Evolutionary conservation across 352 stramenopile species (phyloP).

Genomic region (Thraustochytrium striatum): DNA sequence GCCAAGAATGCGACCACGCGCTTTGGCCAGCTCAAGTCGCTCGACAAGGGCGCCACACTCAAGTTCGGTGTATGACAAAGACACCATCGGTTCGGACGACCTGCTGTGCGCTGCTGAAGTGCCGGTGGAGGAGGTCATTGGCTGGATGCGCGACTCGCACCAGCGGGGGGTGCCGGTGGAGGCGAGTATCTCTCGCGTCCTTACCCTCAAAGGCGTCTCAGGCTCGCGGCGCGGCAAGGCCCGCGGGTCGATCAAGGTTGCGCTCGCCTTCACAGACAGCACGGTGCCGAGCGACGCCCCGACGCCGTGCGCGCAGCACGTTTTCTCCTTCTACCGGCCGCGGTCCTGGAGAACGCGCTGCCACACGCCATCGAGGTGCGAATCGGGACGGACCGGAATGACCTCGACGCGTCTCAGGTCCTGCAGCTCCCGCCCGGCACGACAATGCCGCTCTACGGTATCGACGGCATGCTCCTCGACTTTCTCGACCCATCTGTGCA

Average conservation of each 20-base stretch:
- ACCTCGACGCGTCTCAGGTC: neutral
- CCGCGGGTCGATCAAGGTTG: conserved; percentile 24
- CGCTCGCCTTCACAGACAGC: conserved; percentile 3
- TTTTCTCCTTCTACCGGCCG: conserved; percentile 43
- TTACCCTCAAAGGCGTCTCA: too few species aligned
- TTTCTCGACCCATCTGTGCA: conserved; percentile 24
- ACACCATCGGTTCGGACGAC: neutral
- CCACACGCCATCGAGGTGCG: neutral
- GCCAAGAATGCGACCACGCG: conserved; percentile 44
- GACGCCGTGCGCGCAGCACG: conserved; percentile 21
- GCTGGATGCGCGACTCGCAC: too few species aligned
- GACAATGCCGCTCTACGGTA: neutral
- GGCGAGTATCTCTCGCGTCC: too few species aligned
- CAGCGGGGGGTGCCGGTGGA: too few species aligned
- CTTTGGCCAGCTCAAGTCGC: conserved; percentile 20
- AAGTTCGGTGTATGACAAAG: conserved; percentile 25
- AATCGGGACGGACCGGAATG: neutral
- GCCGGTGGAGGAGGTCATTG: neutral
- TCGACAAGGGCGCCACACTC: neutral
- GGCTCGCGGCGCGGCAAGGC: too few species aligned
- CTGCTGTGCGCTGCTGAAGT: conserved; percentile 6
- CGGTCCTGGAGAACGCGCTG: conserved; percentile 27
- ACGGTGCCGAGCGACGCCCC: neutral
- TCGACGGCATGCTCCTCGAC: conserved; percentile 33
- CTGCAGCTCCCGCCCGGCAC: neutral